Evolutionary conservation across 768 basidiomycete genomes (phyloP), one percentile per base, ranked within the genome.

Genomic region (Leccinum disarticulatum): DNA sequence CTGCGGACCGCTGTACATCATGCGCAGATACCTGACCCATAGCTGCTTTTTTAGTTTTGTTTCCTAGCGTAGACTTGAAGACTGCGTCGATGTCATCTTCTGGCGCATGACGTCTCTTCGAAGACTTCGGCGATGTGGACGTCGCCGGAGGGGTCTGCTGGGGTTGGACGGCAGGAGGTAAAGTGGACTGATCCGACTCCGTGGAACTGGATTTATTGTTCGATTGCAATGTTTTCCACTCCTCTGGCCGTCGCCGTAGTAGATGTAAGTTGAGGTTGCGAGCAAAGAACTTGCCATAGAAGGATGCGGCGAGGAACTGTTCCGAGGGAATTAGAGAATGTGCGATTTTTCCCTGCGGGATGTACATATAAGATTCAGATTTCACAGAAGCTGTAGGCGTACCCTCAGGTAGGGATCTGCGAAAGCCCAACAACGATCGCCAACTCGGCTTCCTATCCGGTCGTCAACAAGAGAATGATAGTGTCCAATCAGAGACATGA

Each of bases 361-460:
- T 5, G n/a, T 43, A 43, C 3, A 55, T 33, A 33, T 62, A 38
- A 66, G 43, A 60, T 55, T 48, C 30, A 38, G 13, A 47, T 58
- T 62, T 11, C 35, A 56, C 47, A 10, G 27, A 14, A 30, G 59
- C 22, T 36, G 15, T 50, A 30, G n/a, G 52, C 61, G 25, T 61
- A 95, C 94, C 79, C 90, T 95, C 64, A 97, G 81, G 74, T 91
- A 98, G 1, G 92, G 88, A 75, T 99, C 97, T n/a, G 91, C 87
- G 61, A 83, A 86, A 1, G 81, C 85, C 93, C 94, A 98, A 64
- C 90, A 91, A n/a, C 89, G 86, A 67, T 95, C 96, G 5, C 84
- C 91, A 1, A 98, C 87, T 51, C 93, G 82, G 66, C 91, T 93
- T 49, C 97, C 97, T 62, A 97, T 85, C 49, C 90, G 86, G 70